These are phyloP conservation scores for Durusdinium trenchii DNA, from an alignment of 73 alveolate species.

Conservation along the genomic window DNA sequence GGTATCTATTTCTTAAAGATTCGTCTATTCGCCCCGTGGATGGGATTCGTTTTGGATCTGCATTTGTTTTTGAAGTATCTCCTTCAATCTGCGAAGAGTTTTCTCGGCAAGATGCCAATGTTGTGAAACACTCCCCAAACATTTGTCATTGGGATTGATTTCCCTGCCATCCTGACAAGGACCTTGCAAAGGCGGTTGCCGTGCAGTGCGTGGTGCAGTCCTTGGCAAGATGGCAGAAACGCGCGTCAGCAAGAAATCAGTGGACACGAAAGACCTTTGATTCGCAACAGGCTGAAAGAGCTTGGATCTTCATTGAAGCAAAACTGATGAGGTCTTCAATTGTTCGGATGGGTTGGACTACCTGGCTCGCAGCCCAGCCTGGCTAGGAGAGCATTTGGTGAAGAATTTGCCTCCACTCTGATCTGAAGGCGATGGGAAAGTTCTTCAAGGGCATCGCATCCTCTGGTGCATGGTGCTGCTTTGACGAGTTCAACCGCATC, in stretches of 20 bases:
- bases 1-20: too few relatives aligned
- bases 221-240: neutral
- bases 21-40: too few relatives aligned
- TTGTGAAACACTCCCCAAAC: too few relatives aligned
- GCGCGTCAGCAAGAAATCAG: neutral
- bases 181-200: constrained; percentile 98
- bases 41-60: too few relatives aligned
- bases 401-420: neutral
- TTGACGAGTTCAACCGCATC: constrained; percentile 99
- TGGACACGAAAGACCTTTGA: neutral
- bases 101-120: too few relatives aligned
- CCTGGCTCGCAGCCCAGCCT: constrained; percentile 69
- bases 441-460: constrained; percentile 99
- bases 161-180: constrained; percentile 52
- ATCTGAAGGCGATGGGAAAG: constrained; percentile 98
- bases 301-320: neutral
- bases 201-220: constrained; percentile 98
- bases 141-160: neutral
- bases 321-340: constrained; percentile 96
- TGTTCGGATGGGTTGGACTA: constrained; percentile 99
- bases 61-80: too few relatives aligned
- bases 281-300: neutral
- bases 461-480: constrained; percentile 99
- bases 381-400: neutral
- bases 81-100: too few relatives aligned